Base-by-base conservation (phyloP, 331 rosid species). In the Quercus tomentella region DNA sequence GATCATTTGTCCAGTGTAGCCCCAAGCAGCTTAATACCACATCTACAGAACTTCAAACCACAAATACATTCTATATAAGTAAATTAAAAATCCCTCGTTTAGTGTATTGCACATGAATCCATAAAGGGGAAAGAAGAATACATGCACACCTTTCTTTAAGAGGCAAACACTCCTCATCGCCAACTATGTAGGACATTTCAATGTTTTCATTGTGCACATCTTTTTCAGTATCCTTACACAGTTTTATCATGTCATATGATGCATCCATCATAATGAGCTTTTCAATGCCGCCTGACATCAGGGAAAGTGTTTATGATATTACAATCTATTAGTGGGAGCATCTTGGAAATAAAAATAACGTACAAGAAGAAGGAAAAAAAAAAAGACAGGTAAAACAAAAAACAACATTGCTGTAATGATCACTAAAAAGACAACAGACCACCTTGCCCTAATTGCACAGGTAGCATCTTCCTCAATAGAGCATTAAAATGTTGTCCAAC, bases 1-100 rank as follows among this genome's bases (percentile, higher is more conserved):
- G 93, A 88, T 95, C 99, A 83, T 95, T 95, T 79, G 96, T 95
- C 99, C 99, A 95, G 77, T 95, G 99, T 49, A 95, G 94, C 57
- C 97, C 97, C 90, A 95, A 86, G 89, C 97, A 91, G 78, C 99
- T 92, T 58, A 95, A 78, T 79, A 95, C 82, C 90, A 95, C 87
- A 88, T 95, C 97, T 80, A 95, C 81, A 74, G 97, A 91, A 86
- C 99, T 95, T 86, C 84, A 89, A 80, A 18, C 67, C 80, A 83
- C 18, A 78, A 61, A 81, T 56, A 82, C 55, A 77, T 61, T 33
- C 30, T 62, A 35, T n/a, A 82, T 73, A 79, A 75, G 49, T 57
- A 76, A 79, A 78, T 56, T 54, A 4, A 76, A 63, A 67, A 9
- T 35, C 73, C 79, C 69, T 45, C 17, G 1, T 25, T 3, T 5